Evolutionary conservation across 441 rosid genomes (phyloP).

Genomic region (Oxalis stricta): DNA sequence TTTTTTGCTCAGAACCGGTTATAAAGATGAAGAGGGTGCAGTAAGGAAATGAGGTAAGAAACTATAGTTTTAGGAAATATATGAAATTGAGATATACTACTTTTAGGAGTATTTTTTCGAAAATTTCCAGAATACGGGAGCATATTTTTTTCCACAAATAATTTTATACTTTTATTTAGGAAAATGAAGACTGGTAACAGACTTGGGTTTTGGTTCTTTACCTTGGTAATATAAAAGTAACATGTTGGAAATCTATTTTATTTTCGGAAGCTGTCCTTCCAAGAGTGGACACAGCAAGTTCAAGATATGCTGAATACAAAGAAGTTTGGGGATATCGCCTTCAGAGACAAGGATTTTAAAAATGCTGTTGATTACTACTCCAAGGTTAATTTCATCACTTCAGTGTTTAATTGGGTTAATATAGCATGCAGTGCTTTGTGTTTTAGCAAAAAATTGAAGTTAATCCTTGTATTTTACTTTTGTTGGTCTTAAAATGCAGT

Average conservation of each 20-base stretch:
- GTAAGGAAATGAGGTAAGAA: conserved; percentile 81
- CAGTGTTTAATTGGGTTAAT: neutral
- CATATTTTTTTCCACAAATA: no score
- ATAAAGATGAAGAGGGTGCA: conserved; percentile 89
- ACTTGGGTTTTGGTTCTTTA: no score
- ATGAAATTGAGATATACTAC: no score
- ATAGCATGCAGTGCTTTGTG: no score
- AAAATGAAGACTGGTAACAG: no score
- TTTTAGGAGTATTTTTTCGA: no score
- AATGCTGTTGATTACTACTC: conserved; percentile 33
- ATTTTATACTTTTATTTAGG: no score
- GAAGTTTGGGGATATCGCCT: conserved; percentile 47
- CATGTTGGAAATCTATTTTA: no score
- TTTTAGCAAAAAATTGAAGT: no score
- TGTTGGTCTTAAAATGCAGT: conserved; percentile 32
- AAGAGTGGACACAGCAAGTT: conserved; percentile 65
- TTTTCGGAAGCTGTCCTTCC: conserved; percentile 59
- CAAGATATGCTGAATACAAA: conserved; percentile 54
- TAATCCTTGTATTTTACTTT: neutral
- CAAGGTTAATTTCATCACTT: conserved; percentile 14
- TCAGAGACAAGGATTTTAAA: conserved; percentile 41
- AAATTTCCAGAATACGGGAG: no score
- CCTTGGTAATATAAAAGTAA: no score
- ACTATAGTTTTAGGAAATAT: no score
- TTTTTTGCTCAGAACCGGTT: conserved; percentile 70